Evolutionary conservation across 2,329 filamentous ascomycete genomes (phyloP).

Genomic region (Leptographium flavum): DNA sequence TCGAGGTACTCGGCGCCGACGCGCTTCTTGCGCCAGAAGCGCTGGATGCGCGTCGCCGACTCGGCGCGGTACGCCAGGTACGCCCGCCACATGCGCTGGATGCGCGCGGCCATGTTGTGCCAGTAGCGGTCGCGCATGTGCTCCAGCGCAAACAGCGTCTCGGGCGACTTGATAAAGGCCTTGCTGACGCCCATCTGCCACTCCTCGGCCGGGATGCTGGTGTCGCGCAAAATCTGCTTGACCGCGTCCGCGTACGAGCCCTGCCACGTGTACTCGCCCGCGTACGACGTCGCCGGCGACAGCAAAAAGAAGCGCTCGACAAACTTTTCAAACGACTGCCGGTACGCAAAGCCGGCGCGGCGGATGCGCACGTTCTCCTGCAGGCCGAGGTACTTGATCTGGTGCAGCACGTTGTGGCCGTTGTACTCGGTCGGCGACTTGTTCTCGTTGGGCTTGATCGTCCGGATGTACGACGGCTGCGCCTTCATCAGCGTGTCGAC

Average conservation of each 20-base stretch:
- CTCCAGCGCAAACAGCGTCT: conserved; percentile 90
- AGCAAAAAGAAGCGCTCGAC: conserved; percentile 93
- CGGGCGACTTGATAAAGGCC: conserved; percentile 95
- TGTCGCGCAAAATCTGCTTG: conserved; percentile 88
- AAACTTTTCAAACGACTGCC: conserved; percentile 95
- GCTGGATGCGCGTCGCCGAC: conserved; percentile 84
- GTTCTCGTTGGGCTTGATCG: conserved; percentile 98
- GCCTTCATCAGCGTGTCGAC: conserved; percentile 95
- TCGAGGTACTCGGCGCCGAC: conserved; percentile 81
- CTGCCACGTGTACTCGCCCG: conserved; percentile 92
- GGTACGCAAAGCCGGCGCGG: conserved; percentile 89
- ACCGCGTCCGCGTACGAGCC: conserved; percentile 79
- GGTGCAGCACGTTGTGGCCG: conserved; percentile 80
- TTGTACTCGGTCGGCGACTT: conserved; percentile 94
- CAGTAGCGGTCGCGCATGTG: conserved; percentile 97
- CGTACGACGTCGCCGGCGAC: conserved; percentile 88
- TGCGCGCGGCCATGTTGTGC: conserved; percentile 98
- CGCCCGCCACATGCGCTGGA: conserved; percentile 93
- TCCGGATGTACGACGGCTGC: conserved; percentile 93
- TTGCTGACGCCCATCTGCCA: conserved; percentile 96
- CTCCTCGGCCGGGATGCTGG: conserved; percentile 86
- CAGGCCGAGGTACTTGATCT: conserved; percentile 98
- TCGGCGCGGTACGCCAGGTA: conserved; percentile 87
- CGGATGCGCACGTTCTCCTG: conserved; percentile 98
- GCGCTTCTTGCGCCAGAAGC: conserved; percentile 88